Evolutionary conservation across 495 filamentous ascomycete species (phyloP).

Genomic region (Xylaria castorea): DNA sequence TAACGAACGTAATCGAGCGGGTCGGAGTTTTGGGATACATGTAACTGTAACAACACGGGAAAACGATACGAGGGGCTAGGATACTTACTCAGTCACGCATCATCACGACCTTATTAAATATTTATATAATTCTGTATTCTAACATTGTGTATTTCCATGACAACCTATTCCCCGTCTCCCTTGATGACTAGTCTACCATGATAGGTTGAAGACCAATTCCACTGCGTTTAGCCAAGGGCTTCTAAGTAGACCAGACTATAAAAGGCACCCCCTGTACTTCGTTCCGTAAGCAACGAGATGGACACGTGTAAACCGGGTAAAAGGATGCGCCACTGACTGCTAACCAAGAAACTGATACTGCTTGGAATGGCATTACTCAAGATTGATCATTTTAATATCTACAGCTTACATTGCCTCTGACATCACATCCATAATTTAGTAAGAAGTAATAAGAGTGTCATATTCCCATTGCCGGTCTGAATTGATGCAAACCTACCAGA

Average conservation of each 20-base stretch:
- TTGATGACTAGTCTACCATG: background rate
- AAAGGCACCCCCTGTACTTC: background rate
- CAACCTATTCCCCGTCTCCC: background rate
- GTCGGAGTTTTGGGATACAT: slow-evolving; percentile 34
- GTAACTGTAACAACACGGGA: slow-evolving; percentile 21
- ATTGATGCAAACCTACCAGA: background rate
- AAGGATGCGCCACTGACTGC: background rate
- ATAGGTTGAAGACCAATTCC: background rate
- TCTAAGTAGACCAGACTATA: background rate
- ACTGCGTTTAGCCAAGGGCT: background rate
- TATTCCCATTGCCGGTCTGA: background rate
- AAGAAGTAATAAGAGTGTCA: background rate
- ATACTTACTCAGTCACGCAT: slow-evolving; percentile 30
- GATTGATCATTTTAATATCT: background rate
- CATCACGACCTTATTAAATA: slow-evolving; percentile 25
- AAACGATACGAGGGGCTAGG: slow-evolving; percentile 18
- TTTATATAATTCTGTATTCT: slow-evolving; percentile 20
- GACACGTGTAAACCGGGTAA: slow-evolving; percentile 1
- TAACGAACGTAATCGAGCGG: background rate
- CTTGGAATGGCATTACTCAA: background rate
- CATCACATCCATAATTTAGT: background rate
- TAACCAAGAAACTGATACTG: background rate
- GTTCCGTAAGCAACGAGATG: background rate
- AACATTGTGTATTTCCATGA: background rate
- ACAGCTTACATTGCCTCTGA: background rate